Conservation (phyloP, 2,329 filamentous ascomycete genomes). For the Bipolaris victoriae region DNA sequence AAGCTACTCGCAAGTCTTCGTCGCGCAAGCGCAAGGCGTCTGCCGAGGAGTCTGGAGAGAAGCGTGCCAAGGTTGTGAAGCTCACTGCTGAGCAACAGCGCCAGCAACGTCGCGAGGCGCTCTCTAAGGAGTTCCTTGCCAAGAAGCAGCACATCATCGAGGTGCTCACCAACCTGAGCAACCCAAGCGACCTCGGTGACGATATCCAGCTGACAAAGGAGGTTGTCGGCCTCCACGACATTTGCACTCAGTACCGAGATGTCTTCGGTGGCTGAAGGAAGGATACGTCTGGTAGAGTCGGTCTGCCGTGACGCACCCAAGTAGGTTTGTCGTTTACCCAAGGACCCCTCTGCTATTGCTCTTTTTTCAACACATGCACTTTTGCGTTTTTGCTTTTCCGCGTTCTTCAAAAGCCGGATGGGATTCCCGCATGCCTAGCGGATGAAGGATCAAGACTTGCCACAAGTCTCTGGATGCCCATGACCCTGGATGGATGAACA, state of each 20-base stretch:
- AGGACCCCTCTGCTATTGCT: conserved; percentile 25
- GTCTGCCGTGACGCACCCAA: conserved; percentile 23
- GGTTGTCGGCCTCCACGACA: conserved; percentile 42
- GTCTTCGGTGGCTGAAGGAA: conserved; percentile 43
- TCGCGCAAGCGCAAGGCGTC: conserved; percentile 46
- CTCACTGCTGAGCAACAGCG: conserved; percentile 43
- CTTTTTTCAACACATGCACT: conserved; percentile 25
- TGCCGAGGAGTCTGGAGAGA: conserved; percentile 40
- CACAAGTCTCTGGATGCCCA: conserved; percentile 31
- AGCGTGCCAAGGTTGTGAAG: conserved; percentile 43
- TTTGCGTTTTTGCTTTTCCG: conserved; percentile 33
- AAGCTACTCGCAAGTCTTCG: conserved; percentile 35
- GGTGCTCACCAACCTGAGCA: conserved; percentile 38
- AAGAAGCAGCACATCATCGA: conserved; percentile 47
- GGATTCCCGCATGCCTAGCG: conserved; percentile 31
- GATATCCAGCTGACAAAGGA: conserved; percentile 47
- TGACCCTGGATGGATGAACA: conserved; percentile 18
- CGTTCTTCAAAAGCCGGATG: conserved; percentile 29
- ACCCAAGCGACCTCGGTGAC: conserved; percentile 44
- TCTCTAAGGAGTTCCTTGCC: conserved; percentile 41
- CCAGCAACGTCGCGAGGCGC: conserved; percentile 38
- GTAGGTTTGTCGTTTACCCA: conserved; percentile 40
- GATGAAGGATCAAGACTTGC: conserved; percentile 31
- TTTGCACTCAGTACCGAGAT: conserved; percentile 43
- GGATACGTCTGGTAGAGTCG: conserved; percentile 20